These are phyloP conservation scores for Mortierella sp. DNA, from an alignment of 371 early-diverging fungal species.

Conservation along the genomic window DNA sequence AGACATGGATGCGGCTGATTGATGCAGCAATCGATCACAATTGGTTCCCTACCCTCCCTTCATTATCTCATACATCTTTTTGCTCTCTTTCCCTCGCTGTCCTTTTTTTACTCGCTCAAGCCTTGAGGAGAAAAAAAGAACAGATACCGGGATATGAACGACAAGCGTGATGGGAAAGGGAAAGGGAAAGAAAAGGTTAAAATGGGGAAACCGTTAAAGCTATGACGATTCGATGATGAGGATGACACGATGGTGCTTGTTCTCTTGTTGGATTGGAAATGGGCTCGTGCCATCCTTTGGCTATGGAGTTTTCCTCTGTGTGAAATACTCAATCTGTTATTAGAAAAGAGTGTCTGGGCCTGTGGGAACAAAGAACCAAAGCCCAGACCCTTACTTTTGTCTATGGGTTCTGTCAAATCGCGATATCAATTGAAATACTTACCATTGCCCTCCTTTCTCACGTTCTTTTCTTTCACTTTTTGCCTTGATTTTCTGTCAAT, in stretches of 20 bases:
- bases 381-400: background rate
- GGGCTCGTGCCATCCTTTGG: background rate
- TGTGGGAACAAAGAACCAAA: background rate
- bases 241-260: background rate
- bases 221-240: background rate
- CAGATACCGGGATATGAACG: background rate
- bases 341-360: background rate
- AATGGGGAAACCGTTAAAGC: background rate
- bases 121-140: background rate
- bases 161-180: background rate
- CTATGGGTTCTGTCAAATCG: background rate
- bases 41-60: background rate
- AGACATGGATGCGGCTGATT: too few relatives aligned
- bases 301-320: background rate
- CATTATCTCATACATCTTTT: background rate
- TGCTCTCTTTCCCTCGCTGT: background rate
- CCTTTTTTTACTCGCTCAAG: background rate
- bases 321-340: background rate
- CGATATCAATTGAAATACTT: background rate
- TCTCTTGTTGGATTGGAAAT: background rate
- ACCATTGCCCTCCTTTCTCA: background rate
- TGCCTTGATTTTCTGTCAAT: background rate
- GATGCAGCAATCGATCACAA: background rate
- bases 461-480: background rate
- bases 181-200: background rate